Evolutionary conservation across 345 rosid genomes (phyloP), one percentile per base, ranked within the genome.

Genomic region (Moricandia moricandioides): DNA sequence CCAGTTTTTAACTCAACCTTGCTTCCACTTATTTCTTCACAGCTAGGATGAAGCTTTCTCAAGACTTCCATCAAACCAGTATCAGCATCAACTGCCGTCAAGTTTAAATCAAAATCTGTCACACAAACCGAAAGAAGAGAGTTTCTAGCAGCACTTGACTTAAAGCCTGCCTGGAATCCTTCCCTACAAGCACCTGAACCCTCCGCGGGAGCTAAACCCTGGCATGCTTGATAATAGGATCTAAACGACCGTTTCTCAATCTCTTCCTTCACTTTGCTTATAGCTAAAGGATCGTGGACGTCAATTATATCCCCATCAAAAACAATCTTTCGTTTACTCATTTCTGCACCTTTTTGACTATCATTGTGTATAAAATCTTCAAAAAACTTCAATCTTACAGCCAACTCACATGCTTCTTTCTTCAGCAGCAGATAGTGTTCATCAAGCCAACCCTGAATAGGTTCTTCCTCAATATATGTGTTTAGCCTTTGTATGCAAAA

Each of bases 401-500:
- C 97, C 80, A 88, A 81, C 81, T 95, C 99, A 74, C 82, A 74
- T 33, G 97, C 93, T 84, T 89, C 93, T 43, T 83, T 88, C 81
- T 88, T 95, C 89, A 88, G 79, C 81, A 95, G 83, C 39, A 78
- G 87, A 80, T 86, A 92, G 74, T 88, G 98, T 78, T 95, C 97
- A 82, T 92, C 99, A 85, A 92, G 98, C 99, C 99, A 95, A 47
- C 99, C 99, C 79, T 92, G 97, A 39, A 90, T 65, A 11, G 99
- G 99, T 79, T 95, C 99, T 81, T 95, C 99, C 84, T 95, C 98
- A 40, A 95, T 95, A 81, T 95, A 96, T 79, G 86, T 88, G 29
- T 84, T 88, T 39, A 95, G 73, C 74, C 83, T 90, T 59, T 93
- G 90, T 77, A 95, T 79, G 67, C 82, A 85, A 64, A 95, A 87